Conservation (phyloP, 2,329 filamentous ascomycete species). For the Clarireedia homoeocarpa region DNA sequence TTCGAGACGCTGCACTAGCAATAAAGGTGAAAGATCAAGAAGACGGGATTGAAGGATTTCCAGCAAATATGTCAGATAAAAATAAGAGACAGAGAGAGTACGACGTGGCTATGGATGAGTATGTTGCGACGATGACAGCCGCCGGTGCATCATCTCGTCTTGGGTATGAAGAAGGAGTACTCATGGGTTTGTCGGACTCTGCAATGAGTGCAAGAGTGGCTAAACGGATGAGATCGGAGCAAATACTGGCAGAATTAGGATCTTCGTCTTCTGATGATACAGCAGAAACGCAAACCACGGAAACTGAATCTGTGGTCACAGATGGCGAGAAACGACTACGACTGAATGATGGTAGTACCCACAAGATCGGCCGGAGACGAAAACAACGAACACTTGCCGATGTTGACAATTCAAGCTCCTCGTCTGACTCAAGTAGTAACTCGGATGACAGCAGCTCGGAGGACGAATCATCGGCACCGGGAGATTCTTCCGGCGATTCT, state of each 20-base stretch:
- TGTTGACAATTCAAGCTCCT: constrained; percentile 21
- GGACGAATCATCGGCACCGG: constrained; percentile 13
- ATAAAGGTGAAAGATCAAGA: constrained; percentile 50
- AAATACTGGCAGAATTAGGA: constrained; percentile 47
- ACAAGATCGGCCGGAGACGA: constrained; percentile 38
- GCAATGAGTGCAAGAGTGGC: constrained; percentile 47
- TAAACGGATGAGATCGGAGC: constrained; percentile 56
- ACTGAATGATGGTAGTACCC: constrained; percentile 38
- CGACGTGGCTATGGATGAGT: constrained; percentile 38
- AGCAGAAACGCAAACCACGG: constrained; percentile 9
- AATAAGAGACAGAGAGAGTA: constrained; percentile 48
- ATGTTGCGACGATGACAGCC: constrained; percentile 24
- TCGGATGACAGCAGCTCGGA: constrained; percentile 19
- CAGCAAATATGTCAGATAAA: constrained; percentile 38
- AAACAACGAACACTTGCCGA: constrained; percentile 34
- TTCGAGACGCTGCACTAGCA: constrained; percentile 58
- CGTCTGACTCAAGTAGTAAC: constrained; percentile 10
- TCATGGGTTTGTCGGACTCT: constrained; percentile 36
- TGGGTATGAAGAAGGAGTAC: constrained; percentile 27
- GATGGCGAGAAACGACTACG: constrained; percentile 35
- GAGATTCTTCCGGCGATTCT: constrained; percentile 7
- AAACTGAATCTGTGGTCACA: constrained; percentile 12
- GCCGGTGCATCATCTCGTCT: constrained; percentile 16
- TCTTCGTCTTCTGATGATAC: constrained; percentile 15
- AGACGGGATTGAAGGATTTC: constrained; percentile 39